These are phyloP conservation scores for Thalassiosira exigua DNA, from an alignment of 352 stramenopile species.

Conservation along the genomic window DNA sequence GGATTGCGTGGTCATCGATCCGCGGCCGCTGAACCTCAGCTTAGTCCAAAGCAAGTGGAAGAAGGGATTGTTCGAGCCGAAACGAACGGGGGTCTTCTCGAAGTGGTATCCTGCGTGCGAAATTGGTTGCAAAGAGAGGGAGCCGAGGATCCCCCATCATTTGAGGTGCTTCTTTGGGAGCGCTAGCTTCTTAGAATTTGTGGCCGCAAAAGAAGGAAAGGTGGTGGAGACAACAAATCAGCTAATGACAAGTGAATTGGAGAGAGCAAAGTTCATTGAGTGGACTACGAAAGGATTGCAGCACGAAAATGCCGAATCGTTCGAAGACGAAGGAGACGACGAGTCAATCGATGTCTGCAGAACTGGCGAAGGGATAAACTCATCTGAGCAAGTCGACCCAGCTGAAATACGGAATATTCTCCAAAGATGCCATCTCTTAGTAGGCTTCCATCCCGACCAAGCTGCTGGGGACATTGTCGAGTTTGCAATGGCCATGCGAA, in stretches of 20 bases:
- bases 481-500: slow-evolving; percentile 27
- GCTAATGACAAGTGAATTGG: slow-evolving; percentile 23
- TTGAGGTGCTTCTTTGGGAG: slow-evolving; percentile 39
- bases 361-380: slow-evolving; percentile 4
- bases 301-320: slow-evolving; percentile 37
- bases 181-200: slow-evolving; percentile 23
- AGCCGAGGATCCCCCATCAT: slow-evolving; percentile 31
- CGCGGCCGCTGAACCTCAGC: slow-evolving; percentile 37
- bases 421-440: slow-evolving; percentile 33
- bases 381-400: slow-evolving; percentile 17
- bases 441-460: slow-evolving; percentile 55
- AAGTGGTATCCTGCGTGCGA: slow-evolving; percentile 51
- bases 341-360: too few relatives aligned
- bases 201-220: slow-evolving; percentile 3
- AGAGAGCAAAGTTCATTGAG: slow-evolving; percentile 29
- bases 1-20: slow-evolving; percentile 53
- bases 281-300: slow-evolving; percentile 52
- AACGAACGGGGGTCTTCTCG: slow-evolving; percentile 43
- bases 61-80: slow-evolving; percentile 50
- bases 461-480: slow-evolving; percentile 49
- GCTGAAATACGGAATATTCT: slow-evolving; percentile 17
- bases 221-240: slow-evolving; percentile 2
- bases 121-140: slow-evolving; percentile 27
- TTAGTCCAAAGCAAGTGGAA: slow-evolving; percentile 40
- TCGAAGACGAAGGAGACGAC: slow-evolving; percentile 5